Conservation (phyloP, 345 rosid species). For the Salix koriyanagi region DNA sequence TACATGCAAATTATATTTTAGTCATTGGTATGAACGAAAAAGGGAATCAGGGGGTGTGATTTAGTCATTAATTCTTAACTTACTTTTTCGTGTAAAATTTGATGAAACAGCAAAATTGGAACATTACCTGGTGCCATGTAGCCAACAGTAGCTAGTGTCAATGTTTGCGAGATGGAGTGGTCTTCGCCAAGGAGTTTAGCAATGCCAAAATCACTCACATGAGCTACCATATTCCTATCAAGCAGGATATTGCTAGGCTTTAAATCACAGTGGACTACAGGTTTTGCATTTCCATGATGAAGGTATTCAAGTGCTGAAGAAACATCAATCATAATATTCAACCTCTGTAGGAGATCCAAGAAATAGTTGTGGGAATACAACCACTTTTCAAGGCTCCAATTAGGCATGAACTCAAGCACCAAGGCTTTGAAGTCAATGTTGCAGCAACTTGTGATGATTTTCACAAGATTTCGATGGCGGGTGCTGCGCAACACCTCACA, state of each 20-base stretch:
- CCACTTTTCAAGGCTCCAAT: constrained; percentile 15
- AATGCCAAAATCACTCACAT: constrained; percentile 14
- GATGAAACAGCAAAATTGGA: neutral
- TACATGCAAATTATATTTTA: neutral
- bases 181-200: neutral
- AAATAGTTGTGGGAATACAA: constrained; percentile 8
- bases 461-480: constrained; percentile 1
- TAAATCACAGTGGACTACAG: constrained; percentile 15
- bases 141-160: constrained; percentile 2
- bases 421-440: neutral
- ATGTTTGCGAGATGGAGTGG: neutral
- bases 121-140: constrained; percentile 21
- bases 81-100: neutral
- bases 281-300: neutral
- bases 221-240: constrained; percentile 3
- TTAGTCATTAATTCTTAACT: too few species aligned
- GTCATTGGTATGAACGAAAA: neutral
- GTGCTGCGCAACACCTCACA: neutral
- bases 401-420: constrained; percentile 15
- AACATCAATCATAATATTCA: constrained; percentile 15
- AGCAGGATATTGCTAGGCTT: constrained; percentile 15
- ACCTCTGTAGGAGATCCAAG: constrained; percentile 5
- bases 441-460: neutral
- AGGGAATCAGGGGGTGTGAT: neutral
- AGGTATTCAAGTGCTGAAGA: constrained; percentile 10